Conservation (phyloP, 805 yeast species). For the Clavispora asparagi region DNA sequence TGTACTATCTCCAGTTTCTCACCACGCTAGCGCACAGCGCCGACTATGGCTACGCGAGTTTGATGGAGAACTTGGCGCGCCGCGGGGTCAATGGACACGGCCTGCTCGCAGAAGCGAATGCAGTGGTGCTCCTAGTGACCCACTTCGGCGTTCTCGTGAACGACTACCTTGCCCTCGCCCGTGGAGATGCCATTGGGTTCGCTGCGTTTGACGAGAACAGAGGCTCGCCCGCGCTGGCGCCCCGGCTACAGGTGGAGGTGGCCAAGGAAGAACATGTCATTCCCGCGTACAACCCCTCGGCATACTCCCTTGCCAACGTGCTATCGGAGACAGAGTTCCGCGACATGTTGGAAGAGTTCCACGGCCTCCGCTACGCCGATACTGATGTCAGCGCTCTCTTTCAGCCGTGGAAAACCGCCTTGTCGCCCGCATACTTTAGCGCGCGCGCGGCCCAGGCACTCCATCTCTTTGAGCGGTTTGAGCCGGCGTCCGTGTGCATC, state of each 20-base stretch:
- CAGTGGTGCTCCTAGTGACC: constrained; percentile 33
- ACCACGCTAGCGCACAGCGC: constrained; percentile 13
- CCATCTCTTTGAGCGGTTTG: constrained; percentile 26
- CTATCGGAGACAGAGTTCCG: constrained; percentile 6
- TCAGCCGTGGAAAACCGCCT: constrained; percentile 45
- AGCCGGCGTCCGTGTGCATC: constrained; percentile 41
- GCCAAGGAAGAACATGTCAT: not conserved
- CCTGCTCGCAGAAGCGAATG: constrained; percentile 40
- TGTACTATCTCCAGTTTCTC: constrained; percentile 48
- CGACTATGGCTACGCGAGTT: constrained; percentile 32
- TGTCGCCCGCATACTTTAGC: constrained; percentile 54
- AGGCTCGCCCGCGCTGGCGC: not conserved
- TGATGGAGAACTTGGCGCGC: constrained; percentile 42
- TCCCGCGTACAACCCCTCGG: too few relatives aligned
- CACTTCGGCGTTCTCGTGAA: constrained; percentile 29
- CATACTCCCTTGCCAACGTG: constrained; percentile 8
- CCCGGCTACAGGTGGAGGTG: not conserved
- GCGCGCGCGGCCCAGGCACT: constrained; percentile 49
- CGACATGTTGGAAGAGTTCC: constrained; percentile 3
- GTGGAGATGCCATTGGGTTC: constrained; percentile 42
- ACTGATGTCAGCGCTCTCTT: constrained; percentile 25
- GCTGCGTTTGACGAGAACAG: constrained; percentile 30
- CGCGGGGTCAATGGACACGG: constrained; percentile 45
- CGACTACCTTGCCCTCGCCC: constrained; percentile 42
- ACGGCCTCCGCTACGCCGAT: constrained; percentile 16